Conservation (phyloP, 495 filamentous ascomycete genomes). For the Tuber calosporum region DNA sequence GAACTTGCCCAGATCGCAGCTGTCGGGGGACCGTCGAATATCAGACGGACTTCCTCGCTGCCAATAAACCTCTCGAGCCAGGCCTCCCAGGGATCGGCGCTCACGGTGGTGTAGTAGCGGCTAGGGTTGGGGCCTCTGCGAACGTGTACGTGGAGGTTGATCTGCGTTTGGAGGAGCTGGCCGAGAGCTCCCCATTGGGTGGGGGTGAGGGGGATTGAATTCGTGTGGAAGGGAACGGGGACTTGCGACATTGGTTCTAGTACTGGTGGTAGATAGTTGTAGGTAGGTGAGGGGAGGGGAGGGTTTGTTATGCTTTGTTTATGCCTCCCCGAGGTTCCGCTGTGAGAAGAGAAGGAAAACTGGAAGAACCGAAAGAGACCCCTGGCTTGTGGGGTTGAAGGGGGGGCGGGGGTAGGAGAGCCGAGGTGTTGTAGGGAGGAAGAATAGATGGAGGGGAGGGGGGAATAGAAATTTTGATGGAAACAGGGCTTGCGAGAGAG, state of each 20-base stretch:
- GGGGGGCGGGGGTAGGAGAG: no score
- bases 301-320: no score
- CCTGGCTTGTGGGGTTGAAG: no score
- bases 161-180: background rate
- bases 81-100: background rate
- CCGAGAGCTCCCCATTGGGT: background rate
- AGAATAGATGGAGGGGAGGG: no score
- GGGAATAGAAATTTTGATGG: no score
- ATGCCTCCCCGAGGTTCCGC: no score
- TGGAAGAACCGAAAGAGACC: no score
- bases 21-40: background rate
- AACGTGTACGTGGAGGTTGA: background rate
- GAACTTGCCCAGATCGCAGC: background rate
- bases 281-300: no score
- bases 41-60: background rate
- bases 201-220: background rate
- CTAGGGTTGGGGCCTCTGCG: background rate
- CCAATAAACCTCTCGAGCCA: background rate
- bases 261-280: background rate
- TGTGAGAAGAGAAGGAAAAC: no score
- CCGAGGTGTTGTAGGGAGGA: no score
- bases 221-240: background rate
- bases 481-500: no score
- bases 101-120: rapidly evolving
- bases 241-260: background rate